Evolutionary conservation across 1,284 basidiomycete species (phyloP).

Genomic region (Sporisorium exsertum): DNA sequence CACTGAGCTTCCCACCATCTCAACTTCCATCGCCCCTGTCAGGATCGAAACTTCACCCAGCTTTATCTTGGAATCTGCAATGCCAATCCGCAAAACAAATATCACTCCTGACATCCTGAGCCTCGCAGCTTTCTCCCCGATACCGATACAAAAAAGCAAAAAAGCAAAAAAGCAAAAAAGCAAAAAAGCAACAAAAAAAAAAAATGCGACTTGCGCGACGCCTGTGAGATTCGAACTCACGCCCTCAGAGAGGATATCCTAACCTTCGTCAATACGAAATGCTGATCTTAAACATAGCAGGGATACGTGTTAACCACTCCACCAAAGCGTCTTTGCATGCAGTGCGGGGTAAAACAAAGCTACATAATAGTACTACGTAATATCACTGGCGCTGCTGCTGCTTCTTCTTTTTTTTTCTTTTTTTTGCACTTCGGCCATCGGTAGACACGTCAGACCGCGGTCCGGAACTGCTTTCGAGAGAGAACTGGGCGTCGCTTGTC

Average conservation of each 20-base stretch:
- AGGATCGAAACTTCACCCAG: neutral
- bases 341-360: slow-evolving; percentile 12
- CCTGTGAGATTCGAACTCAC: slow-evolving; percentile 60
- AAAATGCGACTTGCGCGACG: slow-evolving; percentile 36
- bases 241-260: slow-evolving; percentile 60
- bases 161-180: neutral
- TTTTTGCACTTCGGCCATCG: neutral
- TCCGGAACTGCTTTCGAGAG: neutral
- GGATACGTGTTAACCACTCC: slow-evolving; percentile 60
- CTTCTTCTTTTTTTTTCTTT: no score
- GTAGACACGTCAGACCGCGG: neutral
- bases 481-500: neutral
- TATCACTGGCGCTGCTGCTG: no score
- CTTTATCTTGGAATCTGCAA: neutral
- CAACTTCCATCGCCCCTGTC: neutral
- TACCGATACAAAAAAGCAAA: neutral
- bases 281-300: slow-evolving; percentile 34
- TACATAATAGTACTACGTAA: no score
- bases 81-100: neutral
- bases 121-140: slow-evolving; percentile 4
- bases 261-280: slow-evolving; percentile 14
- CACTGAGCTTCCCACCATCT: slow-evolving; percentile 7
- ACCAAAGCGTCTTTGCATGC: slow-evolving; percentile 36
- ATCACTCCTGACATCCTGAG: slow-evolving; percentile 6
- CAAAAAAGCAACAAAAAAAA: no score